These are phyloP conservation scores for Picea glauca DNA, from an alignment of 75 land plant species.

Conservation along the genomic window DNA sequence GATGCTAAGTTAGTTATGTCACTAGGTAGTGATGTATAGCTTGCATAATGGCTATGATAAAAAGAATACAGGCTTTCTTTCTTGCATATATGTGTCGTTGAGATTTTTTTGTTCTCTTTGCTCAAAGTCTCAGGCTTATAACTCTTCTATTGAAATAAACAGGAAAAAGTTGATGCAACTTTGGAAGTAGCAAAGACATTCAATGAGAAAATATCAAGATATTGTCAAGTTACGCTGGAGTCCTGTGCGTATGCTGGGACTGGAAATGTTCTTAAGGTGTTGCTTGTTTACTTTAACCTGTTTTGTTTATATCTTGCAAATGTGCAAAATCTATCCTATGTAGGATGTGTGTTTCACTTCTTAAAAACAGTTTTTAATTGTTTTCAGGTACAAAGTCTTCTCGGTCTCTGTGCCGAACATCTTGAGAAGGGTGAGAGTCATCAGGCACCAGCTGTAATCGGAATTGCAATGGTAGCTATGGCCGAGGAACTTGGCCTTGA, in stretches of 20 bases:
- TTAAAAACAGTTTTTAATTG: not conserved
- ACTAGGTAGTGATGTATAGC: not conserved
- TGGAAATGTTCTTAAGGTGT: slow-evolving; percentile 95
- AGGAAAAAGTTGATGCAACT: slow-evolving; percentile 96
- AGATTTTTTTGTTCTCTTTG: not conserved
- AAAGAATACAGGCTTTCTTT: too few relatives aligned
- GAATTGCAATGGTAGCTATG: slow-evolving; percentile 96
- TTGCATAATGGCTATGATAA: too few relatives aligned
- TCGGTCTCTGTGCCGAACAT: slow-evolving; percentile 90
- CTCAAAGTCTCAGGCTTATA: not conserved
- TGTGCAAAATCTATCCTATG: not conserved
- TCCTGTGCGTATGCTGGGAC: slow-evolving; percentile 98
- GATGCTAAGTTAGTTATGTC: not conserved
- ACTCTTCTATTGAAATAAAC: slow-evolving; percentile 1
- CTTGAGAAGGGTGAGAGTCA: slow-evolving; percentile 90
- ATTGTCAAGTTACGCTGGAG: slow-evolving; percentile 85
- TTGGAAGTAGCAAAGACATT: slow-evolving; percentile 95
- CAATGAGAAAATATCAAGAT: slow-evolving; percentile 86
- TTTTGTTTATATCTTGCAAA: not conserved
- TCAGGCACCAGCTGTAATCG: slow-evolving; percentile 95
- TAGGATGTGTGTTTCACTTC: not conserved
- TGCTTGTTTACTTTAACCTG: not conserved
- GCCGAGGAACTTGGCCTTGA: slow-evolving; percentile 96
- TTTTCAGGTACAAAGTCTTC: slow-evolving; percentile 79
- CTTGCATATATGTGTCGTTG: too few relatives aligned